Percentiles rank a stretch among this genome's conserved stretches.
Conservation (phyloP, 148 eudicot genomes). For the Rhododendron vialii region DNA sequence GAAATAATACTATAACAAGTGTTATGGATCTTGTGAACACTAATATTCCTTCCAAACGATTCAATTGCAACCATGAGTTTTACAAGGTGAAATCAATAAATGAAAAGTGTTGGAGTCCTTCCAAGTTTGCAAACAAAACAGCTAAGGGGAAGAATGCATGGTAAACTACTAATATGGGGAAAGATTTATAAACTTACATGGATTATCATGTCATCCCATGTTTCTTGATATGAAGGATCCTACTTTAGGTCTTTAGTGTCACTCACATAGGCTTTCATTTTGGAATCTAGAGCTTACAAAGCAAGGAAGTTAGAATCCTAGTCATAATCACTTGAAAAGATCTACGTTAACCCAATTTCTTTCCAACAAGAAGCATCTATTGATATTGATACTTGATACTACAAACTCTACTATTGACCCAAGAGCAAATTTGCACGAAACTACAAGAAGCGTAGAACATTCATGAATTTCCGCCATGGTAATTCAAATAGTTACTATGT, state of each 20-base stretch:
- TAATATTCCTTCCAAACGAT: not conserved
- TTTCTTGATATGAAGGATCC: slow-evolving; percentile 56
- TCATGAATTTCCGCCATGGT: too few relatives aligned
- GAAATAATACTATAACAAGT: not conserved
- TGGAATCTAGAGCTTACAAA: slow-evolving; percentile 92
- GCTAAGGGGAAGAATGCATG: not conserved
- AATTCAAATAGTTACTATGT: too few relatives aligned
- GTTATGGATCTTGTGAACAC: not conserved
- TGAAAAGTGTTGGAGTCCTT: not conserved
- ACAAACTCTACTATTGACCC: too few relatives aligned
- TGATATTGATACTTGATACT: too few relatives aligned
- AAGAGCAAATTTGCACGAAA: not conserved
- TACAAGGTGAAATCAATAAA: not conserved
- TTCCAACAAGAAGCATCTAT: too few relatives aligned
- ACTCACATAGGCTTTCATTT: slow-evolving; percentile 77
- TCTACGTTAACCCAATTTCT: too few relatives aligned
- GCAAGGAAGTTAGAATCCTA: slow-evolving; percentile 36
- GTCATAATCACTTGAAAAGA: not conserved
- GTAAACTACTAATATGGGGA: not conserved
- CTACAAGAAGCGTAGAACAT: not conserved
- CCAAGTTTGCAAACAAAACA: not conserved
- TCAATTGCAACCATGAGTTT: not conserved
- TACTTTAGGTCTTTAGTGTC: too few relatives aligned
- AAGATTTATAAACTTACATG: slow-evolving; percentile 47
- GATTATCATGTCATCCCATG: slow-evolving; percentile 98